phyloP scores from a whole-genome alignment of 768 basidiomycete genomes.

The Rhizopogon vesiculosus region DNA sequence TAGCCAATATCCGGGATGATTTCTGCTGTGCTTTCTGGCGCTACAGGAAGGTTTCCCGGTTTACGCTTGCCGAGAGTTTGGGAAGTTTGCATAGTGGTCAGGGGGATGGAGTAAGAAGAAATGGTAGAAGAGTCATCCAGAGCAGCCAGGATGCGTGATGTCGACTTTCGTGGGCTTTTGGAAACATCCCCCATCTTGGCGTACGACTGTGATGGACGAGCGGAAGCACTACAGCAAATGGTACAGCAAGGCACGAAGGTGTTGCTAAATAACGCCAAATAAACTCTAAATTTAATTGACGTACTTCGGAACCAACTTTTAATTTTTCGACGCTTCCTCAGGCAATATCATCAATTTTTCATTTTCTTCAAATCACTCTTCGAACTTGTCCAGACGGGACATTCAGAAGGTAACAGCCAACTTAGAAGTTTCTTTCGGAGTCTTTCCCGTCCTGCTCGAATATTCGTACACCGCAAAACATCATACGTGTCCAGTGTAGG shows the following conservation, averaged over 20 bases:
- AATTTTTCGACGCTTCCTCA: too few relatives aligned
- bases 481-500: too few relatives aligned
- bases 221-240: background rate
- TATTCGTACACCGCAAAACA: too few relatives aligned
- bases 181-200: constrained; percentile 2
- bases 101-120: background rate
- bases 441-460: too few relatives aligned
- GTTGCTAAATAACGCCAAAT: background rate
- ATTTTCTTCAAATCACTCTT: too few relatives aligned
- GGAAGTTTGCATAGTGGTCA: background rate
- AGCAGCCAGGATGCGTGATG: constrained; percentile 10
- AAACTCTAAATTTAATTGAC: background rate
- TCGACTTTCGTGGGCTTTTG: background rate
- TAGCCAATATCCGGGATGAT: background rate
- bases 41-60: background rate
- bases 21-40: background rate
- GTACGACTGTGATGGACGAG: background rate
- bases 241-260: background rate
- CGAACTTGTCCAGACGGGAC: too few relatives aligned
- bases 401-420: too few relatives aligned
- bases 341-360: too few relatives aligned
- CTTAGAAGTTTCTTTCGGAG: too few relatives aligned
- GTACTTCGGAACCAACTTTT: too few relatives aligned
- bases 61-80: constrained; percentile 5
- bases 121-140: constrained; percentile 4